These are phyloP conservation scores for Acorus calamus DNA, from an alignment of 106 monocot species.

Conservation along the genomic window DNA sequence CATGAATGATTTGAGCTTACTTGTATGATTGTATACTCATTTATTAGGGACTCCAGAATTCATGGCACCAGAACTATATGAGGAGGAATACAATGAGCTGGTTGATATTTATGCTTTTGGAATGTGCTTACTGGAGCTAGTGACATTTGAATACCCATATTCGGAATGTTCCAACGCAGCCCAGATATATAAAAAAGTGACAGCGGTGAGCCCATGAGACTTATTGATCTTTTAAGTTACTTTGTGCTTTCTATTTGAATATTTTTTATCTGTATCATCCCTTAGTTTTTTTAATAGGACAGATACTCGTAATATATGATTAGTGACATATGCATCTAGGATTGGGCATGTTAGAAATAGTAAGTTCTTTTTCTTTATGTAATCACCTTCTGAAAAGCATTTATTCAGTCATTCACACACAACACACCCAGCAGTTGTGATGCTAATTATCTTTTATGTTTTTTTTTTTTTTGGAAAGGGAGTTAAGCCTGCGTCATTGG, in stretches of 20 bases:
- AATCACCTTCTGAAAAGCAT: no score
- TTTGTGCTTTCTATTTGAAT: background rate
- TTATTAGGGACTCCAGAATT: constrained; percentile 52
- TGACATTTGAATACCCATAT: constrained; percentile 60
- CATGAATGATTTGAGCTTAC: background rate
- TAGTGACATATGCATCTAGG: no score
- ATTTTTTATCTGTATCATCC: background rate
- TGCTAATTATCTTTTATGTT: background rate
- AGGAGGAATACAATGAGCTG: constrained; percentile 66
- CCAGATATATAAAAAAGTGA: constrained; percentile 54
- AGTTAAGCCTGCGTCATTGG: constrained; percentile 36
- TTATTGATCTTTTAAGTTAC: background rate
- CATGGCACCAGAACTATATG: constrained; percentile 71
- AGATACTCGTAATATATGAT: no score
- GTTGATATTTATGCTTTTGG: constrained; percentile 73
- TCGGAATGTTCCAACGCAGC: constrained; percentile 47
- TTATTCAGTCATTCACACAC: no score
- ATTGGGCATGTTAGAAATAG: no score
- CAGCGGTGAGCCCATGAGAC: constrained; percentile 15
- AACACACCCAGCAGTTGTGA: no score
- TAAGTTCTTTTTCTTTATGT: no score
- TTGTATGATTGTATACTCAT: background rate
- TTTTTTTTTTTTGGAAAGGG: constrained; percentile 28
- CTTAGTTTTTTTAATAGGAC: background rate
- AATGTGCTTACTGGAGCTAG: constrained; percentile 62